A percentile compares a stretch with the other conserved stretches of the same genome.
Evolutionary conservation across 108 stramenopile genomes (phyloP).

Genomic region (Mediolabrus comicus): DNA sequence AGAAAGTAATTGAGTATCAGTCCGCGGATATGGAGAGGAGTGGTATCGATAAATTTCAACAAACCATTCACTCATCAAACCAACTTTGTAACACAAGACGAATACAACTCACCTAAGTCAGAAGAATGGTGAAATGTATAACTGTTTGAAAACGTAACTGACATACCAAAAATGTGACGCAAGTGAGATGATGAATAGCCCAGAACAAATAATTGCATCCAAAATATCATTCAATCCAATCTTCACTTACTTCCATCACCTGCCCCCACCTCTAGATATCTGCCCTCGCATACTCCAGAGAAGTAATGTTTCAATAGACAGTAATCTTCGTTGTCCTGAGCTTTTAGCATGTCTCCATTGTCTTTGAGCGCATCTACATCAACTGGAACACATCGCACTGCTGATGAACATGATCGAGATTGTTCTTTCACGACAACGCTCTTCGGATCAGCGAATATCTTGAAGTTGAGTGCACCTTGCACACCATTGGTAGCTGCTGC

Average conservation of each 20-base stretch:
- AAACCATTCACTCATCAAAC: too few relatives aligned
- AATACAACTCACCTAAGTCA: too few relatives aligned
- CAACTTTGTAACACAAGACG: too few relatives aligned
- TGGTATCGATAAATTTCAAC: too few relatives aligned
- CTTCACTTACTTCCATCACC: too few relatives aligned
- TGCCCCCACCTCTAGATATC: conserved; percentile 38
- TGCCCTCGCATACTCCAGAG: conserved; percentile 35
- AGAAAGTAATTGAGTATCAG: too few relatives aligned
- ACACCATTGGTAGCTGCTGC: neutral
- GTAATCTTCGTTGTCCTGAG: conserved; percentile 19
- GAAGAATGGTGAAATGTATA: conserved; percentile 30
- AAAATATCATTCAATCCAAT: too few relatives aligned
- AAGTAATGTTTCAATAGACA: conserved; percentile 40
- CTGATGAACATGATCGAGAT: conserved; percentile 1
- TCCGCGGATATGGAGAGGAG: too few relatives aligned
- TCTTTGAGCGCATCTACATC: neutral
- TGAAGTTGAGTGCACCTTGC: conserved; percentile 8
- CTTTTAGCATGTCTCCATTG: neutral
- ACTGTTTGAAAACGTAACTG: conserved; percentile 16
- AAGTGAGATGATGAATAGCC: too few relatives aligned
- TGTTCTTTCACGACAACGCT: neutral
- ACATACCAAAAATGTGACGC: too few relatives aligned
- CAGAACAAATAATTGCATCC: too few relatives aligned
- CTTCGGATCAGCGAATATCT: conserved; percentile 8
- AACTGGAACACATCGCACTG: neutral